phyloP scores from a whole-genome alignment of 768 basidiomycete species.

The Termitomyces sp. region DNA sequence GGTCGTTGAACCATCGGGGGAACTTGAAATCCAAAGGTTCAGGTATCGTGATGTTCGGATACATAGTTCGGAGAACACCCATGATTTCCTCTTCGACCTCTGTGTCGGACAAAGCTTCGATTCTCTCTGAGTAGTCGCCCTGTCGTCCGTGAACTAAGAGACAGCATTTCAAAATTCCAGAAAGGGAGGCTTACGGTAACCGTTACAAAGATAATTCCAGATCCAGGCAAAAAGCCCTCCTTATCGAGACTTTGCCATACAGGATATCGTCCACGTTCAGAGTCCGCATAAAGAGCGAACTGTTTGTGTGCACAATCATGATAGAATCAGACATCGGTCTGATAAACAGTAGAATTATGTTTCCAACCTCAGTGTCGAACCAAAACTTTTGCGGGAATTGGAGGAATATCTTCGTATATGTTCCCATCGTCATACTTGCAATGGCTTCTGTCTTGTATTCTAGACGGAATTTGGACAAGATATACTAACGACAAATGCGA shows the following conservation, averaged over 20 bases:
- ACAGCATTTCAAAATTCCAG: not conserved
- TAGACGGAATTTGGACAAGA: not conserved
- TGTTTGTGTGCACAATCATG: slow-evolving; percentile 18
- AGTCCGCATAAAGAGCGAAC: slow-evolving; percentile 60
- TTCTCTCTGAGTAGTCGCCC: slow-evolving; percentile 60
- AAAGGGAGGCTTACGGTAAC: slow-evolving; percentile 34
- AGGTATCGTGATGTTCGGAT: slow-evolving; percentile 23
- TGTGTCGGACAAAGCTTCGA: slow-evolving; percentile 47
- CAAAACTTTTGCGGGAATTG: slow-evolving; percentile 62
- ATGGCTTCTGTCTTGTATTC: slow-evolving; percentile 62
- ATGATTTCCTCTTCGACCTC: slow-evolving; percentile 54
- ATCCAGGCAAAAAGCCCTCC: slow-evolving; percentile 42
- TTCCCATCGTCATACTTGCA: slow-evolving; percentile 61
- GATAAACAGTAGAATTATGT: not conserved
- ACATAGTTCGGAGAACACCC: slow-evolving; percentile 56
- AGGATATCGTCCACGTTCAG: not conserved
- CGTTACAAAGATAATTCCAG: slow-evolving; percentile 53
- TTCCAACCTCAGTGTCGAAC: slow-evolving; percentile 21
- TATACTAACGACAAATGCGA: not conserved
- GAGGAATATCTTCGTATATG: slow-evolving; percentile 68
- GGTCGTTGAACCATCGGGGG: slow-evolving; percentile 51
- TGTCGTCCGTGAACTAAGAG: slow-evolving; percentile 18
- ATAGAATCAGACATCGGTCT: not conserved
- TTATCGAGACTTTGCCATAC: too few relatives aligned
- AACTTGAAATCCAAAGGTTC: slow-evolving; percentile 53